These are phyloP conservation scores for Vicia sativa DNA, from an alignment of 306 rosid genomes.

Conservation along the genomic window DNA sequence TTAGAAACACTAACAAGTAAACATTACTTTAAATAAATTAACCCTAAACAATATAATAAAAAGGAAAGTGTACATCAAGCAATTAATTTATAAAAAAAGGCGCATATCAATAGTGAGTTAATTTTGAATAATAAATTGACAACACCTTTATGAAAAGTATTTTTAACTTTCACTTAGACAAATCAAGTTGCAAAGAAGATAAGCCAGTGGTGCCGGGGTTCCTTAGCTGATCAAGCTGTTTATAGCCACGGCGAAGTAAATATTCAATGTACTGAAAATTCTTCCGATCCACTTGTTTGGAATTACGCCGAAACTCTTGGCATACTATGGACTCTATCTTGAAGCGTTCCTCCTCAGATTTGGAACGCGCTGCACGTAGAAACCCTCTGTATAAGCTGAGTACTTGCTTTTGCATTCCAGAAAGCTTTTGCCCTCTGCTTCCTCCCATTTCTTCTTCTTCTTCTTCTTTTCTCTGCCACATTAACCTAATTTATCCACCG, in stretches of 20 bases:
- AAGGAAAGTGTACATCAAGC: no score
- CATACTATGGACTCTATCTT: conserved; percentile 65
- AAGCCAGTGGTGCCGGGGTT: conserved; percentile 64
- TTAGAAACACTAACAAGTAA: neutral
- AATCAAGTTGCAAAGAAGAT: conserved; percentile 52
- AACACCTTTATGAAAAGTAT: neutral
- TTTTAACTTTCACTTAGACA: neutral
- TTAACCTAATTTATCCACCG: neutral
- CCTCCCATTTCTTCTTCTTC: conserved; percentile 52
- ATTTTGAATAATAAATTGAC: no score
- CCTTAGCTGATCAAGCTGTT: conserved; percentile 83
- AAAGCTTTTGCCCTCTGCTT: conserved; percentile 56
- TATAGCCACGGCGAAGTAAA: conserved; percentile 72
- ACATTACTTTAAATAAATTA: neutral
- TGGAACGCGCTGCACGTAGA: conserved; percentile 74
- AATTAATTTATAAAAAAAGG: neutral
- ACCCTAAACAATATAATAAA: no score
- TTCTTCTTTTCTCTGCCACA: neutral
- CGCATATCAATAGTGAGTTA: conserved; percentile 3
- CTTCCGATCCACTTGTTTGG: conserved; percentile 67
- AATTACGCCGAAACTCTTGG: conserved; percentile 65
- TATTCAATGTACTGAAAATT: conserved; percentile 80
- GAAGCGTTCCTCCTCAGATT: conserved; percentile 58
- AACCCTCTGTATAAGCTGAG: conserved; percentile 77
- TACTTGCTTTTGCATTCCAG: conserved; percentile 91